These are phyloP conservation scores for Pisolithus thermaeus DNA, from an alignment of 1,284 basidiomycete genomes.

Conservation along the genomic window DNA sequence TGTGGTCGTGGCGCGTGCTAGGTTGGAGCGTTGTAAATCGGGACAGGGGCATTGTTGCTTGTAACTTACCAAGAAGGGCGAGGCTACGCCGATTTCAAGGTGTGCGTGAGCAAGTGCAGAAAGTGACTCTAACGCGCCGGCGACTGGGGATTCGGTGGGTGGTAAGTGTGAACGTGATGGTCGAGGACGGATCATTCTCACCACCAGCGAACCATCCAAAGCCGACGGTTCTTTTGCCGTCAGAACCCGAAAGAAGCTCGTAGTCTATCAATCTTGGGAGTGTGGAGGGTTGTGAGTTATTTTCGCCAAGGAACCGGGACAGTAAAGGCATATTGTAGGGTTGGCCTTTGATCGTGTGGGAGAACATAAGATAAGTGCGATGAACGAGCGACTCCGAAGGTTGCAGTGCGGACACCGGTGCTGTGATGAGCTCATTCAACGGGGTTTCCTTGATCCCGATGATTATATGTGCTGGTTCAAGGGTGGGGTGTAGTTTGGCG, in stretches of 20 bases:
- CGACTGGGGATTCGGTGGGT: conserved; percentile 42
- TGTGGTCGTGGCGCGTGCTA: conserved; percentile 77
- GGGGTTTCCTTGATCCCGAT: conserved; percentile 88
- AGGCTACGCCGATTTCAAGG: conserved; percentile 71
- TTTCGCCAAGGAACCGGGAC: conserved; percentile 49
- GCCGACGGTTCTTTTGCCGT: conserved; percentile 75
- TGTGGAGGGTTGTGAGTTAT: conserved; percentile 16
- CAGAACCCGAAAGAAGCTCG: conserved; percentile 64
- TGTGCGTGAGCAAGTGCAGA: conserved; percentile 74
- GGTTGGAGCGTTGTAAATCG: conserved; percentile 3
- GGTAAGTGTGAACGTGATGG: not conserved
- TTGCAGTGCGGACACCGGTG: conserved; percentile 31
- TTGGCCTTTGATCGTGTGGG: conserved; percentile 85
- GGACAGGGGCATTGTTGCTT: not conserved
- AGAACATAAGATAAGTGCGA: conserved; percentile 82
- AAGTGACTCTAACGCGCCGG: conserved; percentile 79
- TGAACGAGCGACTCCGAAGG: conserved; percentile 24
- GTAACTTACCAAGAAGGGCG: conserved; percentile 69
- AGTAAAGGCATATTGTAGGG: conserved; percentile 79
- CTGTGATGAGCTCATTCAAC: conserved; percentile 51
- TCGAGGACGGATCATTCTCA: conserved; percentile 27
- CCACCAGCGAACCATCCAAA: conserved; percentile 90
- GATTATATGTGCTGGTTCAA: conserved; percentile 68
- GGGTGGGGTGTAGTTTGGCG: conserved; percentile 53
- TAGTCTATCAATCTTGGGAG: conserved; percentile 73